Evolutionary conservation across 495 filamentous ascomycete species (phyloP).

Genomic region (Clohesyomyces aquaticus): DNA sequence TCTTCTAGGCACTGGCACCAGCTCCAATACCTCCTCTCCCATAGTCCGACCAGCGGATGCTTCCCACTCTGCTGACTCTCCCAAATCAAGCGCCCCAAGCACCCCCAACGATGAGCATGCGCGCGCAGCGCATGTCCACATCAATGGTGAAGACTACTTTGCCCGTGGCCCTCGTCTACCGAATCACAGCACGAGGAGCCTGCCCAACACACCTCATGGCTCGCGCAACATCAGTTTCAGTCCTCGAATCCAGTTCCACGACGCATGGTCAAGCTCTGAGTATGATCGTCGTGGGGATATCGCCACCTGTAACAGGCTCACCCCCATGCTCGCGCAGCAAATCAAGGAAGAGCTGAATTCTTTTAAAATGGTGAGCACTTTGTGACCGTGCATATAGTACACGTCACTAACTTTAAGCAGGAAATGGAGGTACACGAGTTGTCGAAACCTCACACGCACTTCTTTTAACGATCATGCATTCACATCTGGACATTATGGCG

Average conservation of each 20-base stretch:
- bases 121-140: conserved; percentile 39
- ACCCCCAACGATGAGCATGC: conserved; percentile 75
- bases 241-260: conserved; percentile 90
- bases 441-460: conserved; percentile 99
- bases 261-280: conserved; percentile 93
- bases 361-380: conserved; percentile 88
- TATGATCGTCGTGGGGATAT: conserved; percentile 97
- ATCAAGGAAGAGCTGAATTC: conserved; percentile 99
- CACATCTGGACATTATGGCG: conserved; percentile 37
- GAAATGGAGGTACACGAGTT: conserved; percentile 99
- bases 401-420: conserved; percentile 51
- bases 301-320: conserved; percentile 96
- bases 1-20: conserved; percentile 58
- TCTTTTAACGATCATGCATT: conserved; percentile 67
- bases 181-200: conserved; percentile 72
- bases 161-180: conserved; percentile 68
- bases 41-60: conserved; percentile 63
- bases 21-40: conserved; percentile 70
- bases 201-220: conserved; percentile 73
- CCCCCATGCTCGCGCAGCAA: conserved; percentile 95
- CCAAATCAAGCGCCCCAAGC: conserved; percentile 78
- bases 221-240: conserved; percentile 86
- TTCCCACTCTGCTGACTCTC: conserved; percentile 71
- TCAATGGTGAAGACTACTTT: conserved; percentile 69
- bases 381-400: neutral